Evolutionary conservation across 306 rosid species (phyloP).

Genomic region (Clitoria ternatea): DNA sequence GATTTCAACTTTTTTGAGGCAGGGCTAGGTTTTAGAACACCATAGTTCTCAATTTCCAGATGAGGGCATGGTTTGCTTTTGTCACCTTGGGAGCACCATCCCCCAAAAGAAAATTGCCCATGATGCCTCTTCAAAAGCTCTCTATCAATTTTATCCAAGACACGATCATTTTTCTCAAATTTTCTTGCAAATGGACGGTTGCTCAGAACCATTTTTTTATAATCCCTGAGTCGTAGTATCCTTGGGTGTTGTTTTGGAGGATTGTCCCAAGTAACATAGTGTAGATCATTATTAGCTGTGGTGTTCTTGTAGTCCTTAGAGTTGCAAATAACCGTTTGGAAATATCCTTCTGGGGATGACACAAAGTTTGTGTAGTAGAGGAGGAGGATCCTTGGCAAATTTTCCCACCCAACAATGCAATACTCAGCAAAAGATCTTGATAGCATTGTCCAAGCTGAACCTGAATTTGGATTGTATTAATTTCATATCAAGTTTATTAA

Average conservation of each 20-base stretch:
- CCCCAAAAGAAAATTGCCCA: constrained; percentile 49
- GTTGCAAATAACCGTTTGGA: constrained; percentile 83
- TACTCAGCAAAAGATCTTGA: constrained; percentile 85
- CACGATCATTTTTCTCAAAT: constrained; percentile 55
- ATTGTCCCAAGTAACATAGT: constrained; percentile 75
- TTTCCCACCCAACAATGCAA: constrained; percentile 84
- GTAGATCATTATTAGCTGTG: constrained; percentile 77
- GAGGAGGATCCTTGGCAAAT: constrained; percentile 78
- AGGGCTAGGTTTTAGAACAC: constrained; percentile 55
- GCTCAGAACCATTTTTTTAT: constrained; percentile 45
- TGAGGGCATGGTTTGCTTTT: constrained; percentile 32
- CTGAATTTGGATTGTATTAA: constrained; percentile 32
- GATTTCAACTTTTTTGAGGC: constrained; percentile 61
- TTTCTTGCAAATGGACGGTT: constrained; percentile 83
- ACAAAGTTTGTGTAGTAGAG: constrained; percentile 86
- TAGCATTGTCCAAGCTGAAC: constrained; percentile 87
- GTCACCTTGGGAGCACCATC: constrained; percentile 60
- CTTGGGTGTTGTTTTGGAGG: constrained; percentile 93
- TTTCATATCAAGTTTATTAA: not conserved
- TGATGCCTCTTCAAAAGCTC: constrained; percentile 57
- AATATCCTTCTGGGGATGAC: constrained; percentile 86
- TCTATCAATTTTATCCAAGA: constrained; percentile 64
- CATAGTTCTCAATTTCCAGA: constrained; percentile 44
- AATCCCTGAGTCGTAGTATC: constrained; percentile 57
- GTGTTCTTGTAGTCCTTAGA: constrained; percentile 57